Evolutionary conservation across 129 eudicot genomes (phyloP).

Genomic region (Saussurea involucrata): DNA sequence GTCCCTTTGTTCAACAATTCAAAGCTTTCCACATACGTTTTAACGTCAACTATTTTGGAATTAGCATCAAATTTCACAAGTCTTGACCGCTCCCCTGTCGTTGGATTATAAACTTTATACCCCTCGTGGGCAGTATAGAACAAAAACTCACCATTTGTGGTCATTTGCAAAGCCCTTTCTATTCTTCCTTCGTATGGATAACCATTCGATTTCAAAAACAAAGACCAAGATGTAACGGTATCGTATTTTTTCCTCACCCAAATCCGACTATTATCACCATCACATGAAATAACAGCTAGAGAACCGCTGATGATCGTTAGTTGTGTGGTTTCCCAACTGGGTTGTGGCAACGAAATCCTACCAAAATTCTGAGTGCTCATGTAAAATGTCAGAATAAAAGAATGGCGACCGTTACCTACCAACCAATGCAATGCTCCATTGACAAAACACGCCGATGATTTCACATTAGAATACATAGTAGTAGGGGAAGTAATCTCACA

Average conservation of each 20-base stretch:
- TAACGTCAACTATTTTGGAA: background rate
- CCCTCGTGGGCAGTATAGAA: background rate
- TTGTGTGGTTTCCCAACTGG: background rate
- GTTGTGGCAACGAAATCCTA: background rate
- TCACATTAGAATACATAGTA: background rate
- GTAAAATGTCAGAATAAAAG: background rate
- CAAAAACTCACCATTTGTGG: background rate
- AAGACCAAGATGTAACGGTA: background rate
- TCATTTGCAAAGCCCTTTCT: background rate
- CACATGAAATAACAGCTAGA: background rate
- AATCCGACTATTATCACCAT: background rate
- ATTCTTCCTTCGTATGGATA: no score
- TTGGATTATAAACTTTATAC: background rate
- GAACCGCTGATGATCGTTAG: background rate
- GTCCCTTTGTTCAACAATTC: background rate
- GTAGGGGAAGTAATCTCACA: background rate
- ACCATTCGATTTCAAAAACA: background rate
- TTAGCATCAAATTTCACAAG: background rate
- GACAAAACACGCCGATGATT: background rate
- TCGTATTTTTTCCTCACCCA: background rate
- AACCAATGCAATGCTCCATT: constrained; percentile 10
- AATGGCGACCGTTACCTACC: background rate
- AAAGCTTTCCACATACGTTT: background rate
- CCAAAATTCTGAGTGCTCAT: background rate
- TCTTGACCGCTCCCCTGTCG: background rate